Percentiles rank a stretch among this genome's conserved stretches.
These are phyloP conservation scores for Trichoderma citrinoviride DNA, from an alignment of 2,329 filamentous ascomycete genomes.

Conservation along the genomic window DNA sequence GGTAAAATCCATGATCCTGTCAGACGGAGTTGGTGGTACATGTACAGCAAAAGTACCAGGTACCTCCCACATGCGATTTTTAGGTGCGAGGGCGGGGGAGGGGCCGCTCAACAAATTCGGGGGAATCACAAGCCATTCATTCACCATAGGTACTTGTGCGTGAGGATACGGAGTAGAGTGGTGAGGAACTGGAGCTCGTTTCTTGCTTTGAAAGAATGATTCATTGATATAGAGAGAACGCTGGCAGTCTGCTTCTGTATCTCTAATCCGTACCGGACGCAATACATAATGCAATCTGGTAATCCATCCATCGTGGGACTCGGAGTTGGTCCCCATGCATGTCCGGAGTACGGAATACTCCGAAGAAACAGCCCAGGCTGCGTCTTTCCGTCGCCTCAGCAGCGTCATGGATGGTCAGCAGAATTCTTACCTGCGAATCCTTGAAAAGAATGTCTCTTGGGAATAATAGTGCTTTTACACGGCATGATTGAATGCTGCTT, in stretches of 20 bases:
- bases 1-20: not conserved
- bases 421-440: too few relatives aligned
- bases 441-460: too few relatives aligned
- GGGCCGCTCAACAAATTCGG: not conserved
- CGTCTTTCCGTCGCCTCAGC: too few relatives aligned
- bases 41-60: not conserved
- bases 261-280: too few relatives aligned
- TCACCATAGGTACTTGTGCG: too few relatives aligned
- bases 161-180: too few relatives aligned
- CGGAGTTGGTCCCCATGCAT: not conserved
- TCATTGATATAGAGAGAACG: too few relatives aligned
- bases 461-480: not conserved
- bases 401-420: not conserved
- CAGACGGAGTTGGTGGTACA: not conserved
- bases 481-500: not conserved
- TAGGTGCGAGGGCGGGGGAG: not conserved
- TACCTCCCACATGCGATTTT: constrained; percentile 1
- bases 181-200: too few relatives aligned
- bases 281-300: not conserved
- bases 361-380: not conserved
- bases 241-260: too few relatives aligned
- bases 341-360: too few relatives aligned
- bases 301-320: not conserved
- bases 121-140: not conserved
- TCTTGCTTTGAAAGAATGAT: too few relatives aligned